Percentiles rank a stretch among this genome's conserved stretches.
Evolutionary conservation across 129 eudicot genomes (phyloP).

Genomic region (Pittosporum tobira): DNA sequence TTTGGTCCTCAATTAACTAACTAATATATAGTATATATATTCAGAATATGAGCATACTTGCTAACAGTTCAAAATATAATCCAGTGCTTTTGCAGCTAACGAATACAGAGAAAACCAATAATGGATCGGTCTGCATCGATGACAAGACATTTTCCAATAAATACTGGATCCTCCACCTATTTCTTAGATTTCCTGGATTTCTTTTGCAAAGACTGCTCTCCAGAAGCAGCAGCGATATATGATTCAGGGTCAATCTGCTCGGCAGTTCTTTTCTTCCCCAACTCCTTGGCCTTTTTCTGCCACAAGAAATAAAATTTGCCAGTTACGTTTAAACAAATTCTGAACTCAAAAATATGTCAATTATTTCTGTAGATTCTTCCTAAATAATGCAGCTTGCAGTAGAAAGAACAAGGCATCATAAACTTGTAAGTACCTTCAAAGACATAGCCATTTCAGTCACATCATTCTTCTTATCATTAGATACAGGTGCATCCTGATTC

Average conservation of each 20-base stretch:
- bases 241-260: slow-evolving; percentile 48
- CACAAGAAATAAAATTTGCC: neutral
- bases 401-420: too few species aligned
- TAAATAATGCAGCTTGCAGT: neutral
- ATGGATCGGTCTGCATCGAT: too few species aligned
- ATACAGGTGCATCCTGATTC: slow-evolving; percentile 16
- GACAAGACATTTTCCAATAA: too few species aligned
- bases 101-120: too few species aligned
- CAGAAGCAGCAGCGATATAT: slow-evolving; percentile 61
- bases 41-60: too few species aligned
- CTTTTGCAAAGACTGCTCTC: slow-evolving; percentile 32
- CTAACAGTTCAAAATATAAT: too few species aligned
- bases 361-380: too few species aligned
- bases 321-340: neutral
- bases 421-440: slow-evolving; percentile 48
- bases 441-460: slow-evolving; percentile 50
- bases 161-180: too few species aligned
- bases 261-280: slow-evolving; percentile 36
- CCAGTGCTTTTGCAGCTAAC: too few species aligned
- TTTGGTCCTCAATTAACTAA: too few species aligned
- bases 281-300: slow-evolving; percentile 83
- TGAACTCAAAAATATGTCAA: neutral
- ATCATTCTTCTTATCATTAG: slow-evolving; percentile 34
- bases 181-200: slow-evolving; percentile 21
- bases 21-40: too few species aligned